Base-by-base conservation (phyloP, 306 rosid species). In the Sophora flavescens region DNA sequence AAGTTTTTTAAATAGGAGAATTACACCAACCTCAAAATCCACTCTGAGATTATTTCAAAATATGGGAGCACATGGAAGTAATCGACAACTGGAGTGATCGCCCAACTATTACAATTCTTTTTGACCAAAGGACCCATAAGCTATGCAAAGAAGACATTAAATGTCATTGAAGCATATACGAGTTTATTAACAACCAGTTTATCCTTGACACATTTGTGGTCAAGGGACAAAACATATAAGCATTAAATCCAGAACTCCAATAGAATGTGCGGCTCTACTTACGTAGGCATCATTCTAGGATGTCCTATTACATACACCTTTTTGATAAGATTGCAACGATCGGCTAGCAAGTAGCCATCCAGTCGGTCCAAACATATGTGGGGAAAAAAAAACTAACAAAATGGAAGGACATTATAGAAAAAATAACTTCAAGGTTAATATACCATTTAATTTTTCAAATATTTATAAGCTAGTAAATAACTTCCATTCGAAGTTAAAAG, bases 11-110 rank as follows among this genome's bases (percentile, higher is more conserved):
- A 12, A 53, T 54, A 62, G 74, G 63, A 73, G 67, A 81, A 78
- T 36, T 18, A 36, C 6, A 63, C 50, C 82, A 63, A 93, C 98
- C 96, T 87, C 4, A 63, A 81, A 82, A 88, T 75, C 91, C 96
- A 88, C 68, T 70, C 83, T 64, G 80, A 80, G 80, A 88, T 73
- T 82, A 86, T 80, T 81, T 76, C 76, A 78, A 89, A 84, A 87
- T 88, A 89, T 78, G 98, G 98, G 86, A 91, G 98, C 79, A 93
- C 71, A 36, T 89, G 92, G 86, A 88, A 85, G 85, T 93, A 84
- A 65, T 87, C 90, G 8, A 89, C 81, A 16, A 76, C 95, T 6
- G 91, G 80, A 38, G 93, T 91, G 81, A 68, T 61, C 1, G 32
- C 68, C 98, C 97, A 93, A 68, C 82, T 64, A 68, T 81, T 54